A percentile compares a stretch with the other conserved stretches of the same genome.
These are phyloP conservation scores for Globisporangium cylindrosporum DNA, from an alignment of 352 stramenopile species.

Conservation along the genomic window DNA sequence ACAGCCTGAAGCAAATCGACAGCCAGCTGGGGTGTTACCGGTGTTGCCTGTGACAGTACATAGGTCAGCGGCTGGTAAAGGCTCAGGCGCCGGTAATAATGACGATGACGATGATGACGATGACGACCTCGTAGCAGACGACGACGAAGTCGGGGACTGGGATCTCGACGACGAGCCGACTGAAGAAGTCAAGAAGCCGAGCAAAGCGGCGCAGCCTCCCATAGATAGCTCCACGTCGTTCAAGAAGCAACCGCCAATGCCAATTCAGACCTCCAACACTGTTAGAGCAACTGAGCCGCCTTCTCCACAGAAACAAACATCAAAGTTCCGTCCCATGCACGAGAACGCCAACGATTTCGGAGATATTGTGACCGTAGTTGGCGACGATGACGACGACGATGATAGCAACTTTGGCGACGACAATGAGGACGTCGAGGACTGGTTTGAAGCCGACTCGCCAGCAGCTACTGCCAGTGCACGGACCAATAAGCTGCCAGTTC, in stretches of 20 bases:
- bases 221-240: neutral
- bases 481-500: slow-evolving; percentile 6
- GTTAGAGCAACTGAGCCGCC: neutral
- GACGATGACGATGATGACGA: slow-evolving; percentile 25
- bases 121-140: slow-evolving; percentile 29
- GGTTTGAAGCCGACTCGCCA: slow-evolving; percentile 31
- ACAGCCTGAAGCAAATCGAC: neutral
- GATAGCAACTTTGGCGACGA: slow-evolving; percentile 31
- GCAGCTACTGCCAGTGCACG: neutral
- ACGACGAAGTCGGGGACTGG: slow-evolving; percentile 39
- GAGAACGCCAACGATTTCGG: slow-evolving; percentile 30
- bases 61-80: neutral
- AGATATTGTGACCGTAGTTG: slow-evolving; percentile 23
- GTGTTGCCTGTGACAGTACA: neutral
- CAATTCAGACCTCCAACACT: slow-evolving; percentile 5
- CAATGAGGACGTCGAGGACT: slow-evolving; percentile 51
- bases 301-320: slow-evolving; percentile 14
- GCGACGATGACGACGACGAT: slow-evolving; percentile 22
- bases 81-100: slow-evolving; percentile 2
- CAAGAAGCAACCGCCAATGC: slow-evolving; percentile 3
- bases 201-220: neutral
- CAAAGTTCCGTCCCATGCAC: slow-evolving; percentile 31
- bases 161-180: neutral
- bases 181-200: neutral
- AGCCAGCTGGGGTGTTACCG: neutral